These are phyloP conservation scores for Polytrichum formosum DNA, from an alignment of 225 moss, liverwort and hornwort genomes.

Conservation along the genomic window DNA sequence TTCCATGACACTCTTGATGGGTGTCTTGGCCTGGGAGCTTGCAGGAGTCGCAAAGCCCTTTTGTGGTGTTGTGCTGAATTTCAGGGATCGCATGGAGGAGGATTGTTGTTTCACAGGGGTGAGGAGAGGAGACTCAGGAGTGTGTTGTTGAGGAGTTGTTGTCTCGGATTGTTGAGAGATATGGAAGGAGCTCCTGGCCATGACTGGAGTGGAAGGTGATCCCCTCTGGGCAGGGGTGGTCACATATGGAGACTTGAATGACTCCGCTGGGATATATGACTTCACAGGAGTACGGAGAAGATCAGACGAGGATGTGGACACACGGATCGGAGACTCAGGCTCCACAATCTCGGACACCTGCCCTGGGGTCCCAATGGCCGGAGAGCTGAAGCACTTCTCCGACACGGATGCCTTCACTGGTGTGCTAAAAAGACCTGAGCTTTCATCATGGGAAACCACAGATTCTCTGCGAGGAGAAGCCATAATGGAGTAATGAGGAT, in stretches of 20 bases:
- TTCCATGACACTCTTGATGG: not conserved
- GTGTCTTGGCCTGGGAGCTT: not conserved
- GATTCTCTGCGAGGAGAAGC: slow-evolving; percentile 18
- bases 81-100: slow-evolving; percentile 40
- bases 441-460: not conserved
- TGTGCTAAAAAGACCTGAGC: slow-evolving; percentile 28
- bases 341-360: not conserved
- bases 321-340: not conserved
- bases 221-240: slow-evolving; percentile 10
- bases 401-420: slow-evolving; percentile 38
- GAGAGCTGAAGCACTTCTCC: slow-evolving; percentile 15
- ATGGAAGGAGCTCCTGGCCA: no score
- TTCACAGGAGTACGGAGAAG: slow-evolving; percentile 35
- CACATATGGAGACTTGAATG: slow-evolving; percentile 31
- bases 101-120: slow-evolving; percentile 35
- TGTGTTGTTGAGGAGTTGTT: not conserved
- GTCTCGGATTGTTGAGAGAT: not conserved
- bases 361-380: slow-evolving; percentile 30
- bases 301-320: slow-evolving; percentile 17
- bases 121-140: slow-evolving; percentile 21
- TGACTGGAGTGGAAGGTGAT: slow-evolving; percentile 9
- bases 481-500: slow-evolving; percentile 31
- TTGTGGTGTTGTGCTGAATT: slow-evolving; percentile 38
- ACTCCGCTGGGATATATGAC: slow-evolving; percentile 13
- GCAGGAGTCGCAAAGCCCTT: not conserved